Base-by-base conservation (phyloP, 805 yeast species). In the Lipomyces starkeyi region DNA sequence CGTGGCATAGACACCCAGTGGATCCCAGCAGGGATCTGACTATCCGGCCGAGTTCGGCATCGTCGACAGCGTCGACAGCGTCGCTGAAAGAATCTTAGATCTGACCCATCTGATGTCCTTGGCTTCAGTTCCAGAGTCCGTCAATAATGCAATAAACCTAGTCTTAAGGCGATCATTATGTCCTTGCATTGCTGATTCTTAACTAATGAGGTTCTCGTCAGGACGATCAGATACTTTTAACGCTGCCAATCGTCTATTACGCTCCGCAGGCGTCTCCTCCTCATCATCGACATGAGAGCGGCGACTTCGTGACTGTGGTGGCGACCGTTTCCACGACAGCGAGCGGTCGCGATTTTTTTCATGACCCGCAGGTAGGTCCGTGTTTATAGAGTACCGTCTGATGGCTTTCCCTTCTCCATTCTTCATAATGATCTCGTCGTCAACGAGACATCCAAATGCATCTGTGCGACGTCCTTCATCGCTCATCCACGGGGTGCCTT, bases 321-420 rank as follows among this genome's bases (percentile, higher is more conserved):
- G 84, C 55, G 87, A 68, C 22, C 91, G 91, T 54, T 87, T 87
- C 59, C 82, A 81, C 0, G 85, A 80, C 43, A 87, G 80, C 0
- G 89, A 89, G 68, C 80, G 83, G 57, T 83, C 76, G n/a, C 66
- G 57, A 29, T 65, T 29, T 43, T 61, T 58, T 29, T 55, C 63
- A 11, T 32, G 35, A 32, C 65, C 62, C 1, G 57, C 61, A 58
- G 59, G 70, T 3, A 55, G 66, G 72, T 88, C 91, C 3, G 86
- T 84, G 74, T 88, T 90, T 62, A 93, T 88, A 73, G 81, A 85
- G 79, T 93, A 94, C 62, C 97, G 83, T 75, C 97, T 87, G 59
- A 95, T 82, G 65, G 95, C 86, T 73, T 94, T 98, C 71, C 98
- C 99, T 11, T 93, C 97, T 58, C 86, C 91, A 74, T 93, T 91